Conservation (phyloP, 192 early-diverging fungal species). For the Backusella sp. region DNA sequence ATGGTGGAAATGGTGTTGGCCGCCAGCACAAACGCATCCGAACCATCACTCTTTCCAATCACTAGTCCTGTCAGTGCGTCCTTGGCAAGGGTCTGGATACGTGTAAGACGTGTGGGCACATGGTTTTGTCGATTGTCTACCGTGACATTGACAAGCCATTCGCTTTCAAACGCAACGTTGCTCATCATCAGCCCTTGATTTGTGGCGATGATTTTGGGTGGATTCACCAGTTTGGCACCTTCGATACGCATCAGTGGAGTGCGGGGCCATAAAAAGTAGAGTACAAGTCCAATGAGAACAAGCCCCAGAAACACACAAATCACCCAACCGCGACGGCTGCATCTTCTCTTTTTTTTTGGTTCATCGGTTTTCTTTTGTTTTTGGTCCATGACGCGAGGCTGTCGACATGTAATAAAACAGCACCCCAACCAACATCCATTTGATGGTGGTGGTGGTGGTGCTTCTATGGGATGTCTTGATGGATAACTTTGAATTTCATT, state of each 20-base stretch:
- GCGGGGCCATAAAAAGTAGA: conserved; percentile 20
- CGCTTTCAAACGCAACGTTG: conserved; percentile 11
- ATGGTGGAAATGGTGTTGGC: conserved; percentile 10
- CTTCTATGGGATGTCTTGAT: not conserved
- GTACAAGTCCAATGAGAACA: not conserved
- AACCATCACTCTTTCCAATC: conserved; percentile 19
- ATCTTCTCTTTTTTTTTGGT: not conserved
- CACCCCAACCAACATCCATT: conserved; percentile 3
- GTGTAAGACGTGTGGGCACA: conserved; percentile 16
- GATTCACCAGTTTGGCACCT: not conserved
- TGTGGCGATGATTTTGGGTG: conserved; percentile 1
- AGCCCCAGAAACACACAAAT: conserved; percentile 11
- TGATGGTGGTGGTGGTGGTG: not conserved
- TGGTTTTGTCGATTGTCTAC: conserved; percentile 30
- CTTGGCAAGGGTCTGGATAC: conserved; percentile 4
- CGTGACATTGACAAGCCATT: conserved; percentile 27
- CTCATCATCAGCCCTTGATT: not conserved
- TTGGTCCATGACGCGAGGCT: not conserved
- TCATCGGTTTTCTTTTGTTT: conserved; percentile 6
- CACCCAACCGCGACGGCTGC: conserved; percentile 4
- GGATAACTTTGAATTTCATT: not conserved
- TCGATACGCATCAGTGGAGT: conserved; percentile 17
- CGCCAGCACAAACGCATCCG: not conserved
- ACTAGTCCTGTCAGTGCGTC: conserved; percentile 22
- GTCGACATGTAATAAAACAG: conserved; percentile 6